Conservation (phyloP, 2,329 filamentous ascomycete genomes). For the Aspergillus sclerotialis region DNA sequence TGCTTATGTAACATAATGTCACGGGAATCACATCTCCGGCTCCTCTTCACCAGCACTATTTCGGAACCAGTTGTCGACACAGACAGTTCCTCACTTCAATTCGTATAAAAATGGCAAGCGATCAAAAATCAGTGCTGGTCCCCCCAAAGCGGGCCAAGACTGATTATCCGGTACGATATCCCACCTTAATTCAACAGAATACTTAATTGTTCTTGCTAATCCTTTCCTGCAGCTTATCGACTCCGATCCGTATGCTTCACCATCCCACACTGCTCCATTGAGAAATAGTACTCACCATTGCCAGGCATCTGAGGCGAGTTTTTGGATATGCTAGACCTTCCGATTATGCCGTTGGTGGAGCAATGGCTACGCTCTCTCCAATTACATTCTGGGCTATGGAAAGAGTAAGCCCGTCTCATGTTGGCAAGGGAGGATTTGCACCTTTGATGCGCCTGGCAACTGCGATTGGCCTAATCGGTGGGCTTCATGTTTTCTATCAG, state of each 20-base stretch:
- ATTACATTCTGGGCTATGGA: slow-evolving; percentile 72
- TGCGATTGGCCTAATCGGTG: slow-evolving; percentile 66
- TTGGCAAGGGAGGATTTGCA: slow-evolving; percentile 74
- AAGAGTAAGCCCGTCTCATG: slow-evolving; percentile 74
- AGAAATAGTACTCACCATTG: slow-evolving; percentile 24
- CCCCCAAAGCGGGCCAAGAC: slow-evolving; percentile 73
- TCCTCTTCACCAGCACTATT: slow-evolving; percentile 14
- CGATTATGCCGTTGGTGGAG: slow-evolving; percentile 69
- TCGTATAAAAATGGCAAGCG: slow-evolving; percentile 34
- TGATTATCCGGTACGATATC: slow-evolving; percentile 71
- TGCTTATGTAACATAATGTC: too few species aligned
- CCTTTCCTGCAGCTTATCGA: slow-evolving; percentile 74
- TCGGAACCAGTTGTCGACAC: slow-evolving; percentile 4
- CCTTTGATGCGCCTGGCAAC: slow-evolving; percentile 73
- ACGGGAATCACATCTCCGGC: too few species aligned
- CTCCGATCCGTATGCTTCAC: slow-evolving; percentile 78
- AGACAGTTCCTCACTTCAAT: too few species aligned
- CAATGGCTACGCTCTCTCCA: slow-evolving; percentile 65
- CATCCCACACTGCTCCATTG: slow-evolving; percentile 5
- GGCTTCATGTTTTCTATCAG: slow-evolving; percentile 80
- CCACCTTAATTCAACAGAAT: slow-evolving; percentile 4
- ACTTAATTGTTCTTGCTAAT: slow-evolving; percentile 11
- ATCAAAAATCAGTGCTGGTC: slow-evolving; percentile 44
- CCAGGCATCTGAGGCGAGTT: slow-evolving; percentile 84
- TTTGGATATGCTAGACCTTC: slow-evolving; percentile 76